A percentile compares a stretch with the other conserved stretches of the same genome.
Evolutionary conservation across 306 rosid genomes (phyloP).

Genomic region (Prunus davidiana): DNA sequence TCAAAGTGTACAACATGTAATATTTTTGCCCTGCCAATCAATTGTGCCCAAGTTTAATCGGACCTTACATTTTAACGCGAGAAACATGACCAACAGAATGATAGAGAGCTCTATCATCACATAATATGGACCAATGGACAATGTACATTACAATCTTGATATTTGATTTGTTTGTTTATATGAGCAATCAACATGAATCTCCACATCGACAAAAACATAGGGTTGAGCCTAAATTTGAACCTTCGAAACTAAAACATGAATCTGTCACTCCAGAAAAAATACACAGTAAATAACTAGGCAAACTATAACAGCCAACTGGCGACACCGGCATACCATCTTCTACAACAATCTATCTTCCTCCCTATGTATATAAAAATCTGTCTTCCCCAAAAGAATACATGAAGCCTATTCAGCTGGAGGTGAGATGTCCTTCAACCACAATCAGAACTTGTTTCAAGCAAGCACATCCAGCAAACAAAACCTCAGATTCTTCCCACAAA

Average conservation of each 20-base stretch:
- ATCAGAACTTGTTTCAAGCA: slow-evolving; percentile 18
- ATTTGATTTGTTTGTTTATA: neutral
- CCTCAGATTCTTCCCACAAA: slow-evolving; percentile 24
- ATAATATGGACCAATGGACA: neutral
- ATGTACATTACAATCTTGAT: neutral
- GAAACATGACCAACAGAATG: neutral
- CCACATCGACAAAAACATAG: slow-evolving; percentile 17
- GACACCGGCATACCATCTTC: slow-evolving; percentile 28
- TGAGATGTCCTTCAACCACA: slow-evolving; percentile 25
- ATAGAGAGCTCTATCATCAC: neutral
- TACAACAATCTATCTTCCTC: slow-evolving; percentile 29
- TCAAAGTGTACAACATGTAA: too few species aligned
- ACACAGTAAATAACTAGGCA: slow-evolving; percentile 31
- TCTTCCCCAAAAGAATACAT: slow-evolving; percentile 27
- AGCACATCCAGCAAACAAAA: slow-evolving; percentile 15
- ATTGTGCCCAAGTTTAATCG: neutral
- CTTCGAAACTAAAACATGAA: slow-evolving; percentile 12
- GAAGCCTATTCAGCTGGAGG: slow-evolving; percentile 23
- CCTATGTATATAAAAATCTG: slow-evolving; percentile 27
- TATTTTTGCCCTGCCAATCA: too few species aligned
- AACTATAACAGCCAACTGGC: slow-evolving; percentile 28
- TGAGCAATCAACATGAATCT: neutral
- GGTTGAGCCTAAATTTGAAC: slow-evolving; percentile 2
- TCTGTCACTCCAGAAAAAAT: slow-evolving; percentile 18
- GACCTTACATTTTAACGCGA: neutral